Evolutionary conservation across 371 early-diverging fungal species (phyloP), one percentile per base, ranked within the genome.

Genomic region (Mortierella sp.): DNA sequence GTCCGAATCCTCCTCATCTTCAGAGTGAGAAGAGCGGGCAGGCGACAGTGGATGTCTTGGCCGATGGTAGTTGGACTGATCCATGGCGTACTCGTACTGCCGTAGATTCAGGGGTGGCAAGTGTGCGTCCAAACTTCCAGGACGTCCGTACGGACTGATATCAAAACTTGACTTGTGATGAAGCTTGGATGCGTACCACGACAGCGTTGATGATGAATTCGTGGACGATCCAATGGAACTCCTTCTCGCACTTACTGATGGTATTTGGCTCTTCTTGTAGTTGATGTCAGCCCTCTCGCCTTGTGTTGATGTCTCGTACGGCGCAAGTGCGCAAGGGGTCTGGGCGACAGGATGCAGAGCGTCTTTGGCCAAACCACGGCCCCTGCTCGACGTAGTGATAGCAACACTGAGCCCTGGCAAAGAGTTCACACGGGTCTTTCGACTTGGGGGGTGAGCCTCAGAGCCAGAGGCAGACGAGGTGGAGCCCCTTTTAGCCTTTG

Each of bases 151-250:
- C 14, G 38, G 54, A 13, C 42, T 18, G 13, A 26, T 45, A 41
- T 73, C 73, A 8, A 56, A 28, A 7, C 49, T 58, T 16, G 67
- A 54, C 34, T 61, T 66, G 50, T 76, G 76, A 21, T 76, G 76
- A 13, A 76, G 61, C 34, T 68, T 74, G 51, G 76, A 74, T 13
- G 76, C 76, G 54, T 74, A 74, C 76, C 76, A 74, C 3, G 76
- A 74, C 41, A 74, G 26, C 2, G 64, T 54, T 19, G 61, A 50
- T 1, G 69, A 38, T 18, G 74, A 42, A 8, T 51, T 41, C 8
- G 60, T 39, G n/a, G 74, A 52, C 0, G 67, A 64, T 26, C 61
- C 63, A 9, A 67, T 19, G 21, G 73, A 64, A 12, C 34, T 58
- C 19, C 43, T 46, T 31, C 38, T 54, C 3, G 19, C 24, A 19